These are phyloP conservation scores for Gamsiella multidivaricata DNA, from an alignment of 192 early-diverging fungal species.

Conservation along the genomic window DNA sequence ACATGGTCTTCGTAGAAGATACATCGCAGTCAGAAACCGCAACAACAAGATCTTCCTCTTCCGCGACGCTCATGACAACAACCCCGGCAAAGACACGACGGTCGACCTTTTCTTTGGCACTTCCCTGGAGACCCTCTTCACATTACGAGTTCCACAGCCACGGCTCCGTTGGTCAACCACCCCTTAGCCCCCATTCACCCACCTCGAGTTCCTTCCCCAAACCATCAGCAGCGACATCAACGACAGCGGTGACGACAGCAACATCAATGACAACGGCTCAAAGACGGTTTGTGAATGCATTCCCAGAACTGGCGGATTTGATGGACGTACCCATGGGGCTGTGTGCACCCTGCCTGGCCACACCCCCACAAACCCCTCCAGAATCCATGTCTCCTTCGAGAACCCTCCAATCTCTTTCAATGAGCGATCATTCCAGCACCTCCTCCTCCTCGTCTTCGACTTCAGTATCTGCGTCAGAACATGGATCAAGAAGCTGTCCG, in stretches of 20 bases:
- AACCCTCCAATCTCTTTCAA: no score
- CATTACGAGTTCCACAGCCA: no score
- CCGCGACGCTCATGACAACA: no score
- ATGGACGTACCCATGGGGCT: background rate
- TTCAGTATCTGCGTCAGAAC: no score
- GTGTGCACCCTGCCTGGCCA: constrained; percentile 18
- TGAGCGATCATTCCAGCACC: no score
- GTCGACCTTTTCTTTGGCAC: constrained; percentile 14
- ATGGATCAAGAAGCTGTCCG: background rate
- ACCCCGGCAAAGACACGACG: background rate
- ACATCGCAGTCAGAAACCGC: no score
- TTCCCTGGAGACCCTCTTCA: constrained; percentile 9
- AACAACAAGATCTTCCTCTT: background rate
- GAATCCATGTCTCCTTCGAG: background rate
- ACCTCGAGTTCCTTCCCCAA: background rate
- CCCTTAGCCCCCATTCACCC: background rate
- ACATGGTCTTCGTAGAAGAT: no score
- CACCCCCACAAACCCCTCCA: constrained; percentile 20
- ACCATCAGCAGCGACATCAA: no score
- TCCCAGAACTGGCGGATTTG: constrained; percentile 19
- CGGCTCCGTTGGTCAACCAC: background rate
- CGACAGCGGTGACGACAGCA: no score
- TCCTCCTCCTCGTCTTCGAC: no score
- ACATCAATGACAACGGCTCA: no score
- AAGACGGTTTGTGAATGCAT: background rate